phyloP scores from a whole-genome alignment of 306 rosid genomes.

The Medicago ruthenica region DNA sequence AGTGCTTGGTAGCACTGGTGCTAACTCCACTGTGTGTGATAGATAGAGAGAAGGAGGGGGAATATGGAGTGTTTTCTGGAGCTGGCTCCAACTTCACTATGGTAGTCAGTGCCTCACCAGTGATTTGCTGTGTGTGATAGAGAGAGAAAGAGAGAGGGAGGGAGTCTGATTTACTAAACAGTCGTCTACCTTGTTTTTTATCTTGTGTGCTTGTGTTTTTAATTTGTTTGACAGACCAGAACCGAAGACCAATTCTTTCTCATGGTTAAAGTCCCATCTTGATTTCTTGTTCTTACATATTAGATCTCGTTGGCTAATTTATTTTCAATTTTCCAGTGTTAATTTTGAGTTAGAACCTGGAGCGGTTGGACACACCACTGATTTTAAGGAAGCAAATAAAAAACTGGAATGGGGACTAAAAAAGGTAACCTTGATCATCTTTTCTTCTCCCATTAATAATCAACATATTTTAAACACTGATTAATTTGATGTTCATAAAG shows the following conservation, averaged over 20 bases:
- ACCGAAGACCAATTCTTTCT: background rate
- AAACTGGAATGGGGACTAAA: constrained; percentile 89
- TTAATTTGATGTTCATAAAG: constrained; percentile 28
- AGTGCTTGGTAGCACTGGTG: background rate
- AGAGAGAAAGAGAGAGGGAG: background rate
- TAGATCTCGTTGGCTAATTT: constrained; percentile 26
- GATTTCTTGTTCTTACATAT: constrained; percentile 24
- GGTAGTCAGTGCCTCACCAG: background rate
- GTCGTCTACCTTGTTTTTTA: constrained; percentile 2
- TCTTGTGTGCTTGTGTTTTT: background rate
- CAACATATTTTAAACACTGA: constrained; percentile 19
- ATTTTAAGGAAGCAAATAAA: constrained; percentile 83
- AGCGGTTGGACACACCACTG: constrained; percentile 82
- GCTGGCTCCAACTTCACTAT: background rate
- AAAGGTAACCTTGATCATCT: constrained; percentile 58
- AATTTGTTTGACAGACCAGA: constrained; percentile 6
- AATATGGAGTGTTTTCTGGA: background rate
- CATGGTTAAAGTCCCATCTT: constrained; percentile 2
- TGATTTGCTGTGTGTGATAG: background rate
- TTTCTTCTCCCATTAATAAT: background rate
- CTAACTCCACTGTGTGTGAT: background rate
- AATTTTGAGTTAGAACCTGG: constrained; percentile 91
- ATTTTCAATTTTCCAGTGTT: constrained; percentile 63
- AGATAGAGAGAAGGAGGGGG: background rate
- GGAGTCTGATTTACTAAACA: background rate